These are phyloP conservation scores for Arthrobotrys sphaeroides DNA, from an alignment of 2,329 filamentous ascomycete species.

Conservation along the genomic window DNA sequence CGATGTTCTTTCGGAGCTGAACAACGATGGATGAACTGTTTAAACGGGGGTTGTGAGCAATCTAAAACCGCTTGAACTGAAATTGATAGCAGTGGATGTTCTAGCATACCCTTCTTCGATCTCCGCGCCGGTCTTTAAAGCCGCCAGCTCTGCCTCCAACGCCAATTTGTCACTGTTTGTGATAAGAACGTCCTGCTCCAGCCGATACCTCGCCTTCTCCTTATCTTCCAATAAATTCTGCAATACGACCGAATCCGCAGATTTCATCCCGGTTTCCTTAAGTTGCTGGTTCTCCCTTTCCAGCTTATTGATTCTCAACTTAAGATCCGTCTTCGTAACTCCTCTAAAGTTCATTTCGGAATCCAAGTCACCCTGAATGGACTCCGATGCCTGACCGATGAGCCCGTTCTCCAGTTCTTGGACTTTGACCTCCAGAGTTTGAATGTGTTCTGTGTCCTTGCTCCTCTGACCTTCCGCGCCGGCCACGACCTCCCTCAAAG, in stretches of 20 bases:
- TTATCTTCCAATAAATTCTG: constrained; percentile 59
- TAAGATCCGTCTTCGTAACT: constrained; percentile 58
- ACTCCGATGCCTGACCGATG: constrained; percentile 56
- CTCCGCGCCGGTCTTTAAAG: constrained; percentile 56
- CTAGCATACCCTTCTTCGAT: constrained; percentile 58
- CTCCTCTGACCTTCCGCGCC: constrained; percentile 58
- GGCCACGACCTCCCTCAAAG: constrained; percentile 55
- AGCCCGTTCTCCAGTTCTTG: constrained; percentile 58
- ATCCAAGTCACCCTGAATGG: constrained; percentile 57
- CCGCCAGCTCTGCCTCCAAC: constrained; percentile 58
- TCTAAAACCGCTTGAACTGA: neutral
- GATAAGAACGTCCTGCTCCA: constrained; percentile 58
- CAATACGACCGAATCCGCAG: constrained; percentile 56
- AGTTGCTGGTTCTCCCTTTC: constrained; percentile 58
- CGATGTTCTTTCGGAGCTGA: constrained; percentile 58
- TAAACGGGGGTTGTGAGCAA: constrained; percentile 6
- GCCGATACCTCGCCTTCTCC: constrained; percentile 56
- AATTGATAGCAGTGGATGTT: neutral
- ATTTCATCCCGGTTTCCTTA: constrained; percentile 55
- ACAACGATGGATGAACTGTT: constrained; percentile 58
- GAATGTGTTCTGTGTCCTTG: constrained; percentile 58
- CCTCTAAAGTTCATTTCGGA: constrained; percentile 58
- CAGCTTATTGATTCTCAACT: constrained; percentile 58
- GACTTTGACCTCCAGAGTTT: constrained; percentile 58
- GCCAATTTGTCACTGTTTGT: constrained; percentile 58